These are phyloP conservation scores for Taxillus chinensis DNA, from an alignment of 164 flowering plant species.

Conservation along the genomic window DNA sequence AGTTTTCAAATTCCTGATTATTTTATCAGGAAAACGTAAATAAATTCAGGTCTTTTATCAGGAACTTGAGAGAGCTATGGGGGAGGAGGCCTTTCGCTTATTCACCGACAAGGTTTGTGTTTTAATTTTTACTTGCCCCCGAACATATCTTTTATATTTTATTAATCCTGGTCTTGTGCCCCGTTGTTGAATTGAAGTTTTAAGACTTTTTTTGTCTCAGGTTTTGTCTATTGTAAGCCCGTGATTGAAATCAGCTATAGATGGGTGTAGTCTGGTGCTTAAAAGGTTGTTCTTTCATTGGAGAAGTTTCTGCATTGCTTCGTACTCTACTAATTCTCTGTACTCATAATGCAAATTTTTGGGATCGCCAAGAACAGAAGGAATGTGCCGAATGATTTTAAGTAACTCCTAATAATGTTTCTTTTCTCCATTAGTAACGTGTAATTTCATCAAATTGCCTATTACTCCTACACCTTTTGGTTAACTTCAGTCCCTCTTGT, in stretches of 20 bases:
- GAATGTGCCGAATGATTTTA: no score
- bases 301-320: not conserved
- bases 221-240: slow-evolving; percentile 27
- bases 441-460: no score
- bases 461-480: no score
- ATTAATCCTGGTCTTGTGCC: not conserved
- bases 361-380: no score
- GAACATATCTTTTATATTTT: not conserved
- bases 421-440: no score
- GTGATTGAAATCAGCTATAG: slow-evolving; percentile 8
- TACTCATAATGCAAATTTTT: no score
- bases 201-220: slow-evolving; percentile 20
- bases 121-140: not conserved
- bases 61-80: slow-evolving; percentile 76
- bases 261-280: not conserved
- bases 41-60: slow-evolving; percentile 11
- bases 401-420: no score
- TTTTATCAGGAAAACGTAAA: no score
- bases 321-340: not conserved
- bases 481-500: no score
- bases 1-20: not conserved
- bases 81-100: slow-evolving; percentile 36
- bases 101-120: slow-evolving; percentile 59
- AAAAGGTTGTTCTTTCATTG: not conserved
- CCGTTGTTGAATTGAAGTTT: not conserved